Evolutionary conservation across 352 stramenopile genomes (phyloP).

Genomic region (Elongisporangium prolatum): DNA sequence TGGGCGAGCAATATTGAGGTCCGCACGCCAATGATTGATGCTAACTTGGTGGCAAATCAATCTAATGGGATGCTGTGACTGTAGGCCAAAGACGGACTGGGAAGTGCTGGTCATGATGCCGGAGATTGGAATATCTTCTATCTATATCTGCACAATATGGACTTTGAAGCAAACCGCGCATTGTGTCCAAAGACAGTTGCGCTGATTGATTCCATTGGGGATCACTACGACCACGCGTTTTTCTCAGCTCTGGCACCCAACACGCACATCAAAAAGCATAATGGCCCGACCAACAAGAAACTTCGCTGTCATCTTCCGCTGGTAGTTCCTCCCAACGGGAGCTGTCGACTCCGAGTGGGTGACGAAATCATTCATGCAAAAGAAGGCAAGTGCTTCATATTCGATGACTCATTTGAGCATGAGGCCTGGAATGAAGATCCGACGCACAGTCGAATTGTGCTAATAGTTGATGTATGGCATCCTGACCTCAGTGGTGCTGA

Average conservation of each 20-base stretch:
- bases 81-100: slow-evolving; percentile 64
- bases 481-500: slow-evolving; percentile 88
- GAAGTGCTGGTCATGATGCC: slow-evolving; percentile 67
- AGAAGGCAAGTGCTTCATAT: slow-evolving; percentile 92
- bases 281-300: slow-evolving; percentile 92
- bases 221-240: slow-evolving; percentile 81
- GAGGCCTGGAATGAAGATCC: slow-evolving; percentile 95
- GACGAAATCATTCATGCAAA: slow-evolving; percentile 60
- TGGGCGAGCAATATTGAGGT: slow-evolving; percentile 62
- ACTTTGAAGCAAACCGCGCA: slow-evolving; percentile 64
- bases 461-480: slow-evolving; percentile 96
- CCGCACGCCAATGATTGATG: background rate
- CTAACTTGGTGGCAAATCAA: background rate
- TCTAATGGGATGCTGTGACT: slow-evolving; percentile 3
- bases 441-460: slow-evolving; percentile 79
- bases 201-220: slow-evolving; percentile 52
- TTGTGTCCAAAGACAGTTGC: slow-evolving; percentile 58
- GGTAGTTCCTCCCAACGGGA: slow-evolving; percentile 50
- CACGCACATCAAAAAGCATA: slow-evolving; percentile 79
- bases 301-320: slow-evolving; percentile 84
- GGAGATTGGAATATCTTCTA: slow-evolving; percentile 90
- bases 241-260: slow-evolving; percentile 80
- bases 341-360: slow-evolving; percentile 69
- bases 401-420: slow-evolving; percentile 99
- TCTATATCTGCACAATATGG: slow-evolving; percentile 82